phyloP scores from a whole-genome alignment of 768 basidiomycete genomes.

The Boletus sp. region DNA sequence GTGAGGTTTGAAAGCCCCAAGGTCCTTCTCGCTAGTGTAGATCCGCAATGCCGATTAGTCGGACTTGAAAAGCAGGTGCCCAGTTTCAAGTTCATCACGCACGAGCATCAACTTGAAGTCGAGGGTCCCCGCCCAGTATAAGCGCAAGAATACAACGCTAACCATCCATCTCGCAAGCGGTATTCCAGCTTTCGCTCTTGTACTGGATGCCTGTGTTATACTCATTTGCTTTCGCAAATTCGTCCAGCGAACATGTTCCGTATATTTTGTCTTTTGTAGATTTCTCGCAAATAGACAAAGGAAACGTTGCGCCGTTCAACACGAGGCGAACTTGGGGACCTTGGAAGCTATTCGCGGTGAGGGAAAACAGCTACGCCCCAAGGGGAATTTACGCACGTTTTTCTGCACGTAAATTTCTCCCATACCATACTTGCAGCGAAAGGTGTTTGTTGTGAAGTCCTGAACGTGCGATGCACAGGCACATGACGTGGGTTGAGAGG shows the following conservation, averaged over 20 bases:
- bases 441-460: slow-evolving; percentile 39
- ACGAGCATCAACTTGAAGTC: not conserved
- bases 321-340: slow-evolving; percentile 41
- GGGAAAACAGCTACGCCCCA: not conserved
- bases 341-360: slow-evolving; percentile 22
- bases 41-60: not conserved
- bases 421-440: slow-evolving; percentile 44
- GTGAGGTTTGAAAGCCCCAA: not conserved
- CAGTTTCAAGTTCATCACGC: not conserved
- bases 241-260: slow-evolving; percentile 38
- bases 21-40: not conserved
- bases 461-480: slow-evolving; percentile 32
- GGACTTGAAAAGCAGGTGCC: not conserved
- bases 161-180: slow-evolving; percentile 28
- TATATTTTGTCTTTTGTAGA: slow-evolving; percentile 27
- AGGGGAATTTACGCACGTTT: slow-evolving; percentile 24
- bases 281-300: slow-evolving; percentile 35
- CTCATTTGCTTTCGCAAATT: slow-evolving; percentile 32
- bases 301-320: slow-evolving; percentile 40
- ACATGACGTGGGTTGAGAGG: slow-evolving; percentile 30
- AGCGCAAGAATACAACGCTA: not conserved
- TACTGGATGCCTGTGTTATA: slow-evolving; percentile 27
- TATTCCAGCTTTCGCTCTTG: slow-evolving; percentile 36
- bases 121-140: not conserved
- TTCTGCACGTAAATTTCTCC: slow-evolving; percentile 39